Conservation (phyloP, 345 rosid species). For the Psidium friedrichsthalianum region DNA sequence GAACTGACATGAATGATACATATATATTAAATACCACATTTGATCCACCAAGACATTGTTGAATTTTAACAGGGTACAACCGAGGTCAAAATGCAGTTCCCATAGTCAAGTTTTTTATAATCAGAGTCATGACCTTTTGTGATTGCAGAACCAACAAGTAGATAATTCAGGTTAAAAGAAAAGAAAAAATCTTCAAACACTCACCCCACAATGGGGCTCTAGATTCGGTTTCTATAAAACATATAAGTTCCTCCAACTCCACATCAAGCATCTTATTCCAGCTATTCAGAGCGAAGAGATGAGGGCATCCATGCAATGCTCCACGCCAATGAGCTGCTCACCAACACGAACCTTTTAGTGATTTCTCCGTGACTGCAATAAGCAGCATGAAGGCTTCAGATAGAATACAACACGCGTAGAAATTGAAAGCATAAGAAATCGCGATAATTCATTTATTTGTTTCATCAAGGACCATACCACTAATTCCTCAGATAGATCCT, state of each 20-base stretch:
- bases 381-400: too few species aligned
- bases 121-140: background rate
- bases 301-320: background rate
- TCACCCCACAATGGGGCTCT: background rate
- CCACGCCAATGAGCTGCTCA: background rate
- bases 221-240: background rate
- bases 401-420: background rate
- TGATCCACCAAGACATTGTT: background rate
- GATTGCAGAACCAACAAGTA: background rate
- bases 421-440: background rate
- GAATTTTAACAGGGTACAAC: background rate
- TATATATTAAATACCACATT: background rate
- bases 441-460: background rate
- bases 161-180: background rate
- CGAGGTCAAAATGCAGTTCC: background rate
- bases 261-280: background rate
- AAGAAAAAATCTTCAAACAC: background rate
- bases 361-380: background rate
- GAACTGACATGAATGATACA: background rate
- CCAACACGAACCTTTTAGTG: background rate
- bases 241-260: background rate
- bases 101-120: background rate
- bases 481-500: slow-evolving; percentile 7
- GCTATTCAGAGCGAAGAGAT: background rate
- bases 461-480: background rate